Conservation (phyloP, 129 eudicot genomes). For the Ambrosia trifida region DNA sequence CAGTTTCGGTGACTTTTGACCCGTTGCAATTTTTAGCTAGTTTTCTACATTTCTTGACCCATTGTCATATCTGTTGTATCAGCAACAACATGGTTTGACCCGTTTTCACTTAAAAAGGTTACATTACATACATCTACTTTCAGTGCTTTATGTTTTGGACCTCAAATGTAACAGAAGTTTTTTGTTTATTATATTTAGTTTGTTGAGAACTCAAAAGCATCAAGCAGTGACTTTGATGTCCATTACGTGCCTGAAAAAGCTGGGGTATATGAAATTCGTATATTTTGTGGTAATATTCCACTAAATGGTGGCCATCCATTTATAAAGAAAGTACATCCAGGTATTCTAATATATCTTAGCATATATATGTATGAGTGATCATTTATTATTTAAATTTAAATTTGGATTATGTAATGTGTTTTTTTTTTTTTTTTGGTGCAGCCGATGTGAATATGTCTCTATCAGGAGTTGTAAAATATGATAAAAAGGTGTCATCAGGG, state of each 20-base stretch:
- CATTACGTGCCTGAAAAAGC: slow-evolving; percentile 58
- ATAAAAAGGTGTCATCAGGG: slow-evolving; percentile 40
- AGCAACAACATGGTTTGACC: not conserved
- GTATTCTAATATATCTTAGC: slow-evolving; percentile 38
- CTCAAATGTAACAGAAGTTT: no score
- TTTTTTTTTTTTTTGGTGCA: slow-evolving; percentile 37
- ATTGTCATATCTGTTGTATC: not conserved
- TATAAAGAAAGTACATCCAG: slow-evolving; percentile 65
- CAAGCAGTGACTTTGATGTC: slow-evolving; percentile 60
- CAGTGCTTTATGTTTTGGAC: not conserved
- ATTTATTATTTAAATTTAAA: not conserved
- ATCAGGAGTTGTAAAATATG: slow-evolving; percentile 52
- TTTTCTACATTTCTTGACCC: not conserved
- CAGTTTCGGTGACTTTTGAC: not conserved
- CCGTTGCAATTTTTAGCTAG: not conserved
- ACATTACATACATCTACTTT: not conserved
- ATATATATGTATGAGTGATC: not conserved
- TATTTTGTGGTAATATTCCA: slow-evolving; percentile 76
- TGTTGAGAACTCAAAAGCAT: slow-evolving; percentile 30
- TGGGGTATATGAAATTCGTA: slow-evolving; percentile 54
- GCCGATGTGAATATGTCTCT: slow-evolving; percentile 63
- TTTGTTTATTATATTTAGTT: slow-evolving; percentile 38
- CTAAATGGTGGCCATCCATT: slow-evolving; percentile 60
- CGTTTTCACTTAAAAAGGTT: not conserved
- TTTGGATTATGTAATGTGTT: not conserved